Evolutionary conservation across 2,329 filamentous ascomycete genomes (phyloP).

Genomic region (Keithomyces neogunnii): DNA sequence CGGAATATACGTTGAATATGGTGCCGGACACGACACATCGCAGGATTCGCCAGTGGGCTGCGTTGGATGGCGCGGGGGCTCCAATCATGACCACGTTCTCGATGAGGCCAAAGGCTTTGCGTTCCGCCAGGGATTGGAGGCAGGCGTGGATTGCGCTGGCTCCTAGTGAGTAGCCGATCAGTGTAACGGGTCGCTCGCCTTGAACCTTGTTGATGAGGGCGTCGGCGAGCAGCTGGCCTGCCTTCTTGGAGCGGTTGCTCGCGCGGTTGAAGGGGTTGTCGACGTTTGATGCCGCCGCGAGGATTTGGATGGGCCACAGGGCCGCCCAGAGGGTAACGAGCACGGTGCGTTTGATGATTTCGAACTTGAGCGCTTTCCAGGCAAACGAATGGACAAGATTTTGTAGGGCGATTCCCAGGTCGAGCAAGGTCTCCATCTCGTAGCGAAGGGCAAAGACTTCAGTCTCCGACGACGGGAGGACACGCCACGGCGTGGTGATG

Average conservation of each 20-base stretch:
- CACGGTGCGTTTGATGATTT: slow-evolving; percentile 67
- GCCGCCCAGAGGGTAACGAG: slow-evolving; percentile 60
- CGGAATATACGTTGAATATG: slow-evolving; percentile 81
- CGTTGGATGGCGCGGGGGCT: slow-evolving; percentile 64
- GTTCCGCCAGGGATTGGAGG: slow-evolving; percentile 64
- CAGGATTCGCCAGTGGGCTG: slow-evolving; percentile 66
- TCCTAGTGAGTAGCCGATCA: slow-evolving; percentile 76
- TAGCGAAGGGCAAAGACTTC: slow-evolving; percentile 82
- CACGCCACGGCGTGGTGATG: slow-evolving; percentile 70
- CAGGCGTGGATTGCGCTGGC: slow-evolving; percentile 78
- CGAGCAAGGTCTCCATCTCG: slow-evolving; percentile 70
- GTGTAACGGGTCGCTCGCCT: slow-evolving; percentile 70
- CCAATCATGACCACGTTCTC: slow-evolving; percentile 81
- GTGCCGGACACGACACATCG: slow-evolving; percentile 72
- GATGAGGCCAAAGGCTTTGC: slow-evolving; percentile 73
- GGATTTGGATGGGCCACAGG: slow-evolving; percentile 59
- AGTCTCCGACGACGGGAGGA: slow-evolving; percentile 53
- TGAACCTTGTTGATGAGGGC: slow-evolving; percentile 74
- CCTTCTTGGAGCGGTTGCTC: slow-evolving; percentile 69
- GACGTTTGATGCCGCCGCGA: slow-evolving; percentile 58
- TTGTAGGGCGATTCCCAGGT: slow-evolving; percentile 65
- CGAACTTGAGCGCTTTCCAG: slow-evolving; percentile 63
- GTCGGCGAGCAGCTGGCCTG: slow-evolving; percentile 71
- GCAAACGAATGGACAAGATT: slow-evolving; percentile 66
- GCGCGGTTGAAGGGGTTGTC: slow-evolving; percentile 80